Percentiles rank a stretch among this genome's conserved stretches.
phyloP scores from a whole-genome alignment of 306 rosid genomes.

The Mimosa pudica region DNA sequence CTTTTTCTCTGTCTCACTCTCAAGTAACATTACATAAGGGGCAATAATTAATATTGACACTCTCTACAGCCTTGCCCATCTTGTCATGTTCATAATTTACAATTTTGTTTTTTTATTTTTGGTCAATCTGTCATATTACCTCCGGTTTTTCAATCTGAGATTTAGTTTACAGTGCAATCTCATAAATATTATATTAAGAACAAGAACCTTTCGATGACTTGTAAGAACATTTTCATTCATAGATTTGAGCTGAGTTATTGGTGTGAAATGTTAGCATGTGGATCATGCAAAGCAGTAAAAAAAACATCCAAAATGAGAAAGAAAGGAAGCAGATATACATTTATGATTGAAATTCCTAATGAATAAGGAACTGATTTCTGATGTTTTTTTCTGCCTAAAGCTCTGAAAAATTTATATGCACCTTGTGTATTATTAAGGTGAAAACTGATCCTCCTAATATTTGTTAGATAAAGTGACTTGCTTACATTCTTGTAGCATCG shows the following conservation, averaged over 20 bases:
- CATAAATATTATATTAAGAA: no score
- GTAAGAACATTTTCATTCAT: no score
- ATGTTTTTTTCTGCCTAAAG: constrained; percentile 53
- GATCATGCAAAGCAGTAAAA: no score
- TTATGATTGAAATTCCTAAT: constrained; percentile 51
- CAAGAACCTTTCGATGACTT: not conserved
- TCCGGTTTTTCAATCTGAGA: no score
- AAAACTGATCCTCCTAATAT: constrained; percentile 47
- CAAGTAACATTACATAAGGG: not conserved
- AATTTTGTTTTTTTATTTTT: not conserved
- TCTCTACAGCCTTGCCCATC: not conserved
- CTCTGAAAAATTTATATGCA: constrained; percentile 55
- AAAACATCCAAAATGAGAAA: not conserved
- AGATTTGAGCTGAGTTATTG: no score
- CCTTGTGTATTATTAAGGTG: constrained; percentile 53
- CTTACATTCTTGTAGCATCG: constrained; percentile 47
- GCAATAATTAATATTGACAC: not conserved
- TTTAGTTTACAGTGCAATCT: no score
- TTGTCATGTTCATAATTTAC: not conserved
- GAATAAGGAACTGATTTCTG: constrained; percentile 38
- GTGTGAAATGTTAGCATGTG: no score
- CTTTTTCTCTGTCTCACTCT: not conserved
- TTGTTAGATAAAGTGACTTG: not conserved
- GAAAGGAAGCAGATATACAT: constrained; percentile 39
- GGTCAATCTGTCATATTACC: not conserved